Evolutionary conservation across 2,329 filamentous ascomycete genomes (phyloP).

Genomic region (Drechmeria coniospora): DNA sequence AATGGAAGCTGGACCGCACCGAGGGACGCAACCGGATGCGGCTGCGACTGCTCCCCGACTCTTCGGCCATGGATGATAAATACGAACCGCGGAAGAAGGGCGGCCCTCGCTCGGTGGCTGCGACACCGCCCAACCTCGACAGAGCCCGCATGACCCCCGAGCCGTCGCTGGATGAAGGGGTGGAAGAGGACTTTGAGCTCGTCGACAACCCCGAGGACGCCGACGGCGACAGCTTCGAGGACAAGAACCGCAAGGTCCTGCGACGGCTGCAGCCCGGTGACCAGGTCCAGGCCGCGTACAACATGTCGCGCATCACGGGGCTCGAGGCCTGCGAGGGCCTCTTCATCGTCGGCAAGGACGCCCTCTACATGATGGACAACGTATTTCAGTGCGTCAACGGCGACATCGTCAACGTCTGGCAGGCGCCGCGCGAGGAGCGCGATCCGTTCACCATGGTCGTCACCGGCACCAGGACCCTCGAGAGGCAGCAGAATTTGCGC

Average conservation of each 20-base stretch:
- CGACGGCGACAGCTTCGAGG: slow-evolving; percentile 68
- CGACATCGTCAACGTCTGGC: slow-evolving; percentile 92
- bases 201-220: slow-evolving; percentile 84
- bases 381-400: slow-evolving; percentile 91
- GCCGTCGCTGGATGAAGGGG: too few species aligned
- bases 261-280: slow-evolving; percentile 80
- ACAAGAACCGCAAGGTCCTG: slow-evolving; percentile 98
- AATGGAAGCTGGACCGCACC: slow-evolving; percentile 90
- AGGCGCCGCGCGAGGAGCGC: slow-evolving; percentile 80
- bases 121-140: slow-evolving; percentile 6
- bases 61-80: slow-evolving; percentile 48
- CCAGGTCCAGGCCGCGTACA: slow-evolving; percentile 84
- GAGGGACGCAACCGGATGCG: slow-evolving; percentile 94
- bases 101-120: slow-evolving; percentile 21
- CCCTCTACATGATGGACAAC: slow-evolving; percentile 87
- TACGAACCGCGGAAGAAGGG: slow-evolving; percentile 73
- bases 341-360: slow-evolving; percentile 81
- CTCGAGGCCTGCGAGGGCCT: slow-evolving; percentile 89
- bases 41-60: slow-evolving; percentile 69
- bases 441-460: slow-evolving; percentile 95
- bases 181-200: slow-evolving; percentile 90
- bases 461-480: slow-evolving; percentile 45
- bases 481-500: slow-evolving; percentile 40
- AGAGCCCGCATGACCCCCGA: slow-evolving; percentile 9
- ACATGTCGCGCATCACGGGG: slow-evolving; percentile 86